phyloP scores from a whole-genome alignment of 2,329 filamentous ascomycete species.

The Teratosphaeria gauchensis region DNA sequence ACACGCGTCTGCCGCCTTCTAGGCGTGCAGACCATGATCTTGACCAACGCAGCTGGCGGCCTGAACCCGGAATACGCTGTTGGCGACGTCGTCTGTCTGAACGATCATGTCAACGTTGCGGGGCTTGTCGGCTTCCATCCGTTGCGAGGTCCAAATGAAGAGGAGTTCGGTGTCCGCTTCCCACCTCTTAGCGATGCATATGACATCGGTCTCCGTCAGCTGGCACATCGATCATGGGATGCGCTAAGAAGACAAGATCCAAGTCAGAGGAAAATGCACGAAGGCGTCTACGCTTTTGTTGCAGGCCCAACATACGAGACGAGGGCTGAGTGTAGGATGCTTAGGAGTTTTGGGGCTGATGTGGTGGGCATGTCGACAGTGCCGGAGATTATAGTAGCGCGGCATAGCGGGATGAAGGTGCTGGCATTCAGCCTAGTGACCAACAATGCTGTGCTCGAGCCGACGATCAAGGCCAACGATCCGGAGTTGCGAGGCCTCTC shows the following conservation, averaged over 20 bases:
- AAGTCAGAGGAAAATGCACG: conserved; percentile 45
- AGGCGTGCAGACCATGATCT: conserved; percentile 51
- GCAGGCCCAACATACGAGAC: conserved; percentile 58
- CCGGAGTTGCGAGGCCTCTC: conserved; percentile 41
- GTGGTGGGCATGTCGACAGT: conserved; percentile 64
- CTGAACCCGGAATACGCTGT: conserved; percentile 54
- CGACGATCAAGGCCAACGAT: conserved; percentile 50
- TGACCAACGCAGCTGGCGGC: conserved; percentile 59
- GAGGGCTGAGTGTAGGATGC: conserved; percentile 54
- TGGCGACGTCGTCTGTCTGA: conserved; percentile 55
- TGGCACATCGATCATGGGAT: conserved; percentile 49
- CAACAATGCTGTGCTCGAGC: conserved; percentile 52
- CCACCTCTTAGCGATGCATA: conserved; percentile 57
- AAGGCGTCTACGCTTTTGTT: conserved; percentile 58
- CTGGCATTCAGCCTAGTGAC: conserved; percentile 58
- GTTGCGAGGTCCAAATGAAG: conserved; percentile 52
- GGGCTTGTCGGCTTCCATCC: conserved; percentile 53
- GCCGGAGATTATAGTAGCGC: conserved; percentile 56
- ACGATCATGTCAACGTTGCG: conserved; percentile 57
- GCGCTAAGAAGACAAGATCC: conserved; percentile 35
- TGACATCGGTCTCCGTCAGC: conserved; percentile 50
- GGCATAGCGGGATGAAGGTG: conserved; percentile 54
- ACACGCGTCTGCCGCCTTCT: conserved; percentile 54
- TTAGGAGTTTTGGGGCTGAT: conserved; percentile 52
- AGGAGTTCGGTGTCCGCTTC: conserved; percentile 54